phyloP scores from a whole-genome alignment of 352 stramenopile species.

The Pythium pyrilobum region DNA sequence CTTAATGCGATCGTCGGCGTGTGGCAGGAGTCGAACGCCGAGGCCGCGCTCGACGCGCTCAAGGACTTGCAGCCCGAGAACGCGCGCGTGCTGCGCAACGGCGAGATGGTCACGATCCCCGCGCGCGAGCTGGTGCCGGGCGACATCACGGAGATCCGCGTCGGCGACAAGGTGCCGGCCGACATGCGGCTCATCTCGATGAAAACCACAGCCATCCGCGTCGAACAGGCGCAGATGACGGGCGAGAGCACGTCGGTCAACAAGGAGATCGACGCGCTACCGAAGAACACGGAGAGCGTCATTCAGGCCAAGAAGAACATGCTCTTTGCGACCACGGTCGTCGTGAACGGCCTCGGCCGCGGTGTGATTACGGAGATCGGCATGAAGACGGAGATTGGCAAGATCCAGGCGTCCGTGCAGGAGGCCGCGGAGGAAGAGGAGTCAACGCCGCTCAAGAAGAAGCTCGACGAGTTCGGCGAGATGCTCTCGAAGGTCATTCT shows the following conservation, averaged over 20 bases:
- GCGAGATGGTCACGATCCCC: constrained; percentile 78
- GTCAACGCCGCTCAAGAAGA: constrained; percentile 96
- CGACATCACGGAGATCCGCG: constrained; percentile 95
- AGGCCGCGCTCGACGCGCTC: constrained; percentile 92
- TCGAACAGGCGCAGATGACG: constrained; percentile 96
- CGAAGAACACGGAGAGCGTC: constrained; percentile 57
- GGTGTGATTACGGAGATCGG: constrained; percentile 95
- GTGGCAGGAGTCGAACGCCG: constrained; percentile 94
- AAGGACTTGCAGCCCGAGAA: constrained; percentile 95
- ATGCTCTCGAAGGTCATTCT: constrained; percentile 96
- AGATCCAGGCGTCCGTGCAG: constrained; percentile 93
- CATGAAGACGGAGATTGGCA: constrained; percentile 99
- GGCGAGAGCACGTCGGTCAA: constrained; percentile 94
- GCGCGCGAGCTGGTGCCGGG: constrained; percentile 94
- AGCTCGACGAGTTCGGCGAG: constrained; percentile 98
- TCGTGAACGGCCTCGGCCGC: constrained; percentile 93
- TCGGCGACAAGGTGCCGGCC: constrained; percentile 97
- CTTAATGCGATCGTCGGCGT: constrained; percentile 96
- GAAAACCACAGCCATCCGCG: constrained; percentile 92
- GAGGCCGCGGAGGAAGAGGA: constrained; percentile 91
- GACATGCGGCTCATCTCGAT: constrained; percentile 94
- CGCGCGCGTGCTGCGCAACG: constrained; percentile 83
- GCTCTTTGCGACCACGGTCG: constrained; percentile 96
- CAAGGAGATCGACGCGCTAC: constrained; percentile 85
- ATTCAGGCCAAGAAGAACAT: constrained; percentile 95